Base-by-base conservation (phyloP, 352 stramenopile species). In the Globisporangium viniferum region DNA sequence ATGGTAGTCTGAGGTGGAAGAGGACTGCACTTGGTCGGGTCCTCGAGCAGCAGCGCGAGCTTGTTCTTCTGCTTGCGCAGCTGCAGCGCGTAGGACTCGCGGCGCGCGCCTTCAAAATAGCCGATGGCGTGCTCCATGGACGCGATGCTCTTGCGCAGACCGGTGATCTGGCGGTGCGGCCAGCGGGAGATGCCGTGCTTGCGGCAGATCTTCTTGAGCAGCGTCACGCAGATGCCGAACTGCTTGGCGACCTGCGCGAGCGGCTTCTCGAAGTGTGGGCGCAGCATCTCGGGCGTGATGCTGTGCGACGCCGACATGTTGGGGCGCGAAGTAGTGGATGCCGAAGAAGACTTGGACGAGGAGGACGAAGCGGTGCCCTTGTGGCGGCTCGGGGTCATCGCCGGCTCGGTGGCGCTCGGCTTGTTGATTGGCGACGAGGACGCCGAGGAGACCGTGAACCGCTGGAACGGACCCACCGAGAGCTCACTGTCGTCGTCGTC, bases 201-300 rank as follows among this genome's bases (percentile, higher is more conserved):
- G 29, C 88, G 77, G 69, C 88, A 95, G 65, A 94, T 92, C 61
- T 94, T 94, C 78, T 94, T 95, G 14, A 95, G 76, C 29, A 95
- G 69, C 31, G 88, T 95, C 18, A 92, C 84, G 59, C 88, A 94
- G 68, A 95, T 93, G 20, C 88, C 84, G 65, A 95, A 94, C 33
- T 59, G 64, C 63, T 90, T 78, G 0, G 86, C 86, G 46, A 95
- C 86, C 59, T 92, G 84, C 31, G 83, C 85, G 46, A 95, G 69
- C 18, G 88, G 88, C 70, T 92, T 82, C 72, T 95, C 88, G 72
- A 95, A 95, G 70, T 95, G 82, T 22, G 84, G 88, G 20, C 83
- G 83, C 59, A 95, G 73, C 75, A 90, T 92, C 63, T 89, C 82
- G 36, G 94, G 78, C 58, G 86, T 95, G 68, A 95, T 93, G 64